Conservation (phyloP, 805 yeast genomes). For the Saturnispora sekii region DNA sequence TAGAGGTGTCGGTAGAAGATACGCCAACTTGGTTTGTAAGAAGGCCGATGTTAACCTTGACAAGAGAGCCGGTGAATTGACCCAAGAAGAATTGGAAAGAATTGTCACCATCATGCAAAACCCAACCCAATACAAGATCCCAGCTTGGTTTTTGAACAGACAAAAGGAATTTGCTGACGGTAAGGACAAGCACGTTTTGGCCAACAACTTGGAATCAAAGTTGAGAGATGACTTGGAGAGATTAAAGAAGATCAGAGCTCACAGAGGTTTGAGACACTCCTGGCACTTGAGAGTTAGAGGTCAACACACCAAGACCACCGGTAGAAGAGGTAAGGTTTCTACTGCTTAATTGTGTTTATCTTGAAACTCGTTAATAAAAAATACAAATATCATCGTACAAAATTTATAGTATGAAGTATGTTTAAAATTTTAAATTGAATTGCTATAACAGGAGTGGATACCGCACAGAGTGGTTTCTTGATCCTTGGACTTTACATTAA, state of each 20-base stretch:
- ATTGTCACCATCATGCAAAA: slow-evolving; percentile 99
- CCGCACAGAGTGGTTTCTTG: too few relatives aligned
- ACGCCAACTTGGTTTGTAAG: slow-evolving; percentile 99
- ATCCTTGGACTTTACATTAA: too few relatives aligned
- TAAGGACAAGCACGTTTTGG: slow-evolving; percentile 97
- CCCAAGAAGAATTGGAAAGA: slow-evolving; percentile 99
- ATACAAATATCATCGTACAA: slow-evolving; percentile 2
- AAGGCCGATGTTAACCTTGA: slow-evolving; percentile 98
- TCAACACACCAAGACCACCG: slow-evolving; percentile 99
- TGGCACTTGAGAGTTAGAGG: slow-evolving; percentile 99
- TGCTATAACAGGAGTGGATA: too few relatives aligned
- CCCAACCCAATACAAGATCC: slow-evolving; percentile 99
- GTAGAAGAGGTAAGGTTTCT: slow-evolving; percentile 76
- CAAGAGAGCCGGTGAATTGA: slow-evolving; percentile 99
- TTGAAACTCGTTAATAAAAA: not conserved
- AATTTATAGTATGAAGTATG: not conserved
- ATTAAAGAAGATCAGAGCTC: slow-evolving; percentile 99
- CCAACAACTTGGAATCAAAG: slow-evolving; percentile 98
- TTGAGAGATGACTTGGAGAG: slow-evolving; percentile 99
- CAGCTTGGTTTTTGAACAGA: slow-evolving; percentile 99
- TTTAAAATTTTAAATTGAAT: not conserved
- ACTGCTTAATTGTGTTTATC: slow-evolving; percentile 20
- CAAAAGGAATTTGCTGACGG: slow-evolving; percentile 98
- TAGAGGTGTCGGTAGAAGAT: slow-evolving; percentile 99
- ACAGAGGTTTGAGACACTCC: slow-evolving; percentile 99